phyloP scores from a whole-genome alignment of 1,139 yeast species.

The Diutina neorugosa region DNA sequence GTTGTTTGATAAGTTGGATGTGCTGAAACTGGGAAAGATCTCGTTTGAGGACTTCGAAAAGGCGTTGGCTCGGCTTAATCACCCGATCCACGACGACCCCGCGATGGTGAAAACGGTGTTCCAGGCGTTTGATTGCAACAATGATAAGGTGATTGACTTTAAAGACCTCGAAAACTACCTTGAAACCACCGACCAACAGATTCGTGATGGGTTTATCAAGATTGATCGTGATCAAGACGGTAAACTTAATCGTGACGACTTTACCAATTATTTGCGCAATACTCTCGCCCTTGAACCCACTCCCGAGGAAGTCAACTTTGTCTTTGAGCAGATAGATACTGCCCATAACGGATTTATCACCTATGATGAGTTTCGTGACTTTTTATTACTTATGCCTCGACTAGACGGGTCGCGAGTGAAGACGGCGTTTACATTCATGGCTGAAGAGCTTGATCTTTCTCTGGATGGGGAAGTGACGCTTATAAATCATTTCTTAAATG shows the following conservation, averaged over 20 bases:
- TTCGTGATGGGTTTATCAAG: constrained; percentile 53
- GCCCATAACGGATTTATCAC: constrained; percentile 62
- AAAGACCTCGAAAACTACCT: constrained; percentile 53
- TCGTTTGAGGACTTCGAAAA: constrained; percentile 40
- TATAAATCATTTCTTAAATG: constrained; percentile 65
- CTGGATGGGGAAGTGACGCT: constrained; percentile 90
- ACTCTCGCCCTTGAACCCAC: constrained; percentile 43
- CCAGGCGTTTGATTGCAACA: constrained; percentile 42
- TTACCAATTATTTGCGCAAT: constrained; percentile 46
- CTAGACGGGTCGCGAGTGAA: constrained; percentile 54
- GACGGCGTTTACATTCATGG: constrained; percentile 73
- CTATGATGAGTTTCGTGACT: constrained; percentile 78
- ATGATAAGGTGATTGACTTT: constrained; percentile 45
- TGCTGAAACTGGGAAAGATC: constrained; percentile 40
- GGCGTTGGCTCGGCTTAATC: constrained; percentile 43
- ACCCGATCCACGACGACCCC: constrained; percentile 57
- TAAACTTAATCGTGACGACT: constrained; percentile 50
- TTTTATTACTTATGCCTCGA: constrained; percentile 72
- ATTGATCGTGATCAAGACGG: constrained; percentile 77
- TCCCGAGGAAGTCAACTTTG: constrained; percentile 39
- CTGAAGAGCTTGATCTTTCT: constrained; percentile 67
- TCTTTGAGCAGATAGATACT: constrained; percentile 50
- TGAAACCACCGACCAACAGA: constrained; percentile 53
- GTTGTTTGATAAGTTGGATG: constrained; percentile 38
- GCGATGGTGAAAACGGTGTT: constrained; percentile 47